phyloP scores from a whole-genome alignment of 1,284 basidiomycete genomes.

The Calocybe gambosa region DNA sequence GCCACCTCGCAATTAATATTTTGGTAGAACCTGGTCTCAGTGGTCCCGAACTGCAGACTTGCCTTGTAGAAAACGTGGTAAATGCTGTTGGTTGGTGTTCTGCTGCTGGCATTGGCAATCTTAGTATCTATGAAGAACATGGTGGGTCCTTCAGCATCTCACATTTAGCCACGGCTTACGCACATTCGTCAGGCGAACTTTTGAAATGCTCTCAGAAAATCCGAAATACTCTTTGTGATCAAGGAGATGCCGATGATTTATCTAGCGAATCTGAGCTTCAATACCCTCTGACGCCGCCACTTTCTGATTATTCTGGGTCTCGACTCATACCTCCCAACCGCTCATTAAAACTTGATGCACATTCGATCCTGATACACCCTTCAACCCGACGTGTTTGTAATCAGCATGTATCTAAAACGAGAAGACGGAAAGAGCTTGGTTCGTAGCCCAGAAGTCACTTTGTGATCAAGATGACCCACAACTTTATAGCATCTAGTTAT shows the following conservation, averaged over 20 bases:
- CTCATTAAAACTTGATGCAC: constrained; percentile 23
- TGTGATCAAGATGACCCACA: constrained; percentile 1
- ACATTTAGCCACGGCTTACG: neutral
- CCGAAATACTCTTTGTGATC: constrained; percentile 26
- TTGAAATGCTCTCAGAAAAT: constrained; percentile 35
- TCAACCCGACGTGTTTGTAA: constrained; percentile 1
- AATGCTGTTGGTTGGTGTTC: constrained; percentile 55
- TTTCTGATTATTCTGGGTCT: constrained; percentile 61
- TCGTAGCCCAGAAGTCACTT: neutral
- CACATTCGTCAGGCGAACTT: constrained; percentile 37
- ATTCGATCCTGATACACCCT: constrained; percentile 33
- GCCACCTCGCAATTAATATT: constrained; percentile 60
- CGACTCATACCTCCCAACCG: constrained; percentile 49
- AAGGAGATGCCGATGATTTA: constrained; percentile 27
- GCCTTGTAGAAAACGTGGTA: constrained; percentile 47
- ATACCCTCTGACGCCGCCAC: constrained; percentile 67
- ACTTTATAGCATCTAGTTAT: neutral
- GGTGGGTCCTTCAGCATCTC: constrained; percentile 38
- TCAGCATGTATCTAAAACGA: neutral
- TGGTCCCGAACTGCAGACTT: constrained; percentile 31
- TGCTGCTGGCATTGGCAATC: constrained; percentile 44
- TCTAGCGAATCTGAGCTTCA: constrained; percentile 48
- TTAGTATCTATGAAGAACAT: constrained; percentile 65
- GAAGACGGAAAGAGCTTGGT: constrained; percentile 5
- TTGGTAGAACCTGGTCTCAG: constrained; percentile 31